Conservation (phyloP, 805 yeast genomes). For the Aciculoconidium aculeatum region DNA sequence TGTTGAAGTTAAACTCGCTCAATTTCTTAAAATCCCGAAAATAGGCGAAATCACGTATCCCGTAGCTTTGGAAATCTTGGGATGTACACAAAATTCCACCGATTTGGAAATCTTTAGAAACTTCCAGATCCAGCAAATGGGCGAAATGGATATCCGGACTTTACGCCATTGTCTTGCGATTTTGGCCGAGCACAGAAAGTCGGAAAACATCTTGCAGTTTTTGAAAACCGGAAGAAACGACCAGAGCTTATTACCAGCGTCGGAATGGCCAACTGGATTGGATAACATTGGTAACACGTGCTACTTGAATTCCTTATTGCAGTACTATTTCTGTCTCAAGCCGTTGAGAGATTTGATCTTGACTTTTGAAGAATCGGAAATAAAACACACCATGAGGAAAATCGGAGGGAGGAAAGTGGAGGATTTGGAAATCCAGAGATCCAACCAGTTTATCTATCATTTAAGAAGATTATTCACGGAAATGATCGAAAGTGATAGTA, state of each 20-base stretch:
- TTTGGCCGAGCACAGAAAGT: constrained; percentile 49
- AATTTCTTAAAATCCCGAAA: constrained; percentile 15
- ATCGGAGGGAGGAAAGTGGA: constrained; percentile 86
- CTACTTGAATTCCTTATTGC: constrained; percentile 77
- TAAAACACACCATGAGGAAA: constrained; percentile 38
- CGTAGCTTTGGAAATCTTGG: constrained; percentile 45
- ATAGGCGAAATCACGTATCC: constrained; percentile 20
- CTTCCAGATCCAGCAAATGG: constrained; percentile 37
- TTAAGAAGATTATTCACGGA: constrained; percentile 63
- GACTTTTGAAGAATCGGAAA: constrained; percentile 38
- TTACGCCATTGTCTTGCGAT: constrained; percentile 53
- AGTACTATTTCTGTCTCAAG: constrained; percentile 79
- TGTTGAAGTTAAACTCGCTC: constrained; percentile 41
- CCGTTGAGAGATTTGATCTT: constrained; percentile 70
- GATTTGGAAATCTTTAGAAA: constrained; percentile 52
- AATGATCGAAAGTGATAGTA: constrained; percentile 55
- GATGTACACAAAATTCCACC: constrained; percentile 43
- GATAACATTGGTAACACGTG: constrained; percentile 89
- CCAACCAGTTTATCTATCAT: constrained; percentile 74
- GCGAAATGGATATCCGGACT: constrained; percentile 44
- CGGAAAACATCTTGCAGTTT: constrained; percentile 51
- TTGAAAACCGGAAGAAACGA: constrained; percentile 60
- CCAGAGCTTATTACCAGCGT: constrained; percentile 51
- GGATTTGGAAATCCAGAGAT: constrained; percentile 70
- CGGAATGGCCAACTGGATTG: constrained; percentile 84